Percentiles rank a stretch among this genome's conserved stretches.
phyloP scores from a whole-genome alignment of 2,329 filamentous ascomycete species.

The Didymella lethalis region DNA sequence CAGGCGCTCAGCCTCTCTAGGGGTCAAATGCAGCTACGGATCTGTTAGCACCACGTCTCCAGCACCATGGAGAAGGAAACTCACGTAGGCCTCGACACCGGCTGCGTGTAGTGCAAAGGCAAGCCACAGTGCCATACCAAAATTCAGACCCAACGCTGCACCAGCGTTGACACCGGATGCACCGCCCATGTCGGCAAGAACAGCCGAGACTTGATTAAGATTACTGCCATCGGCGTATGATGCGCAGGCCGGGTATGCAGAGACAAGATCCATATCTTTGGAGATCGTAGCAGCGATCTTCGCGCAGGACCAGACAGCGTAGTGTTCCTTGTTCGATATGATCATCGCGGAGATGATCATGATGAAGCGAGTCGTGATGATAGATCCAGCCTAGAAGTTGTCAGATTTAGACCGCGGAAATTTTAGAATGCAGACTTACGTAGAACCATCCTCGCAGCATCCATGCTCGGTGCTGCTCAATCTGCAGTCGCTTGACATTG shows the following conservation, averaged over 20 bases:
- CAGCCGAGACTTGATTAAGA: slow-evolving; percentile 27
- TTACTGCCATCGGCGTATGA: slow-evolving; percentile 50
- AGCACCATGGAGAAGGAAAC: slow-evolving; percentile 1
- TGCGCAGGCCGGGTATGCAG: slow-evolving; percentile 57
- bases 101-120: slow-evolving; percentile 59
- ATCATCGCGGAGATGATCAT: slow-evolving; percentile 56
- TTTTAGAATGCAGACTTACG: slow-evolving; percentile 16
- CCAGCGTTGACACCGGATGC: slow-evolving; percentile 45
- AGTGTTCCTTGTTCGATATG: slow-evolving; percentile 46
- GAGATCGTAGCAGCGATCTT: slow-evolving; percentile 56
- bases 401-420: neutral
- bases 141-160: slow-evolving; percentile 57
- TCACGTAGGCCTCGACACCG: slow-evolving; percentile 55
- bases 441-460: slow-evolving; percentile 44
- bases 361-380: slow-evolving; percentile 63
- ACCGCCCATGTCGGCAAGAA: slow-evolving; percentile 38
- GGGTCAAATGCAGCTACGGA: slow-evolving; percentile 53
- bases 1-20: slow-evolving; percentile 62
- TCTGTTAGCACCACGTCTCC: neutral
- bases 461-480: slow-evolving; percentile 52
- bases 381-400: slow-evolving; percentile 54
- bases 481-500: slow-evolving; percentile 67
- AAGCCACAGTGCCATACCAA: slow-evolving; percentile 64
- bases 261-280: slow-evolving; percentile 11
- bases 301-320: slow-evolving; percentile 56